A percentile compares a stretch with the other conserved stretches of the same genome.
Conservation (phyloP, 331 rosid genomes). For the Prunus yedoensis region DNA sequence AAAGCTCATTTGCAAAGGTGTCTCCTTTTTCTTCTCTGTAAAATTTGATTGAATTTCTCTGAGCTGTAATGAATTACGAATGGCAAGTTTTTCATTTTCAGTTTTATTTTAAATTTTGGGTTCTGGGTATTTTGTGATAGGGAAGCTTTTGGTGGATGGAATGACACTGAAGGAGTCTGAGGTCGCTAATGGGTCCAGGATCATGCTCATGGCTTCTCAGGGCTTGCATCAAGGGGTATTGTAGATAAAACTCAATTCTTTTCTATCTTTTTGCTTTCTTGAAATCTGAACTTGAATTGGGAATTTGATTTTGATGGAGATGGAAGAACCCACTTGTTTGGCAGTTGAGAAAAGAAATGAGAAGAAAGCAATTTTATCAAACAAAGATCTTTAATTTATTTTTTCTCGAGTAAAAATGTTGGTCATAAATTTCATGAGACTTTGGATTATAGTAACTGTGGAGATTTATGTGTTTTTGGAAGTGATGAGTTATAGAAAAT, state of each 20-base stretch:
- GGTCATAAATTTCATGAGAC: background rate
- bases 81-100: background rate
- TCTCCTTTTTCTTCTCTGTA: background rate
- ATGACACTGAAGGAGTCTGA: slow-evolving; percentile 61
- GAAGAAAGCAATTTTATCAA: background rate
- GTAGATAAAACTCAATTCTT: background rate
- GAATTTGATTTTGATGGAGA: background rate
- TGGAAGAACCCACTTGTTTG: background rate
- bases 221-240: slow-evolving; percentile 96
- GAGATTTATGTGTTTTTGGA: background rate
- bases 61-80: background rate
- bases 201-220: slow-evolving; percentile 94
- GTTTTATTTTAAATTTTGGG: background rate
- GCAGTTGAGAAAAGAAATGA: background rate
- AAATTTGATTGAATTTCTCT: background rate
- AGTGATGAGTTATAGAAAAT: background rate
- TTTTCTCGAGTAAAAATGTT: background rate
- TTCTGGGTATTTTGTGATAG: slow-evolving; percentile 38
- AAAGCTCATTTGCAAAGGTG: slow-evolving; percentile 93
- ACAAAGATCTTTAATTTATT: background rate
- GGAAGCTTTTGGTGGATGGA: slow-evolving; percentile 77
- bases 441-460: background rate
- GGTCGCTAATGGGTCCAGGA: slow-evolving; percentile 65
- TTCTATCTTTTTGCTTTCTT: background rate
- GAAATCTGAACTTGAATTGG: slow-evolving; percentile 9